These are phyloP conservation scores for Colletotrichum sojae DNA, from an alignment of 2,329 filamentous ascomycete species.

Conservation along the genomic window DNA sequence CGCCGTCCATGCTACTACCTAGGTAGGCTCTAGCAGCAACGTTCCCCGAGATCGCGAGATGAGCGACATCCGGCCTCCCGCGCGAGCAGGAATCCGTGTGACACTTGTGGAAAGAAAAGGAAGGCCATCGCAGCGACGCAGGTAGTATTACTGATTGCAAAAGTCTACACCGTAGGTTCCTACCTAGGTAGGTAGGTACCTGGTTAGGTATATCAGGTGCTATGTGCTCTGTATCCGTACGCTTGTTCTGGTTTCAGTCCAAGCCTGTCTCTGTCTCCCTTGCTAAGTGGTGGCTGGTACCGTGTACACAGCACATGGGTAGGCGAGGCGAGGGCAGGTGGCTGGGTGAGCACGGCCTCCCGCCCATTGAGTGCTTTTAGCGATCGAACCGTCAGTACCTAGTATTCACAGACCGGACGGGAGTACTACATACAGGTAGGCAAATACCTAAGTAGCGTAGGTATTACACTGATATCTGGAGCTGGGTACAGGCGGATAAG, in stretches of 20 bases:
- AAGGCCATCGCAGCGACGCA: no score
- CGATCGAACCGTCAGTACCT: conserved; percentile 12
- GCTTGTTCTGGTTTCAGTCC: no score
- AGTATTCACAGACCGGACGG: no score
- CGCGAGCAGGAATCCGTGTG: no score
- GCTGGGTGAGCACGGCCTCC: conserved; percentile 15
- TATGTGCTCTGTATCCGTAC: no score
- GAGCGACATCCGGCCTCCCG: not conserved
- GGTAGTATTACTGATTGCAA: no score
- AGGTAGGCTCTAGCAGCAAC: conserved; percentile 31
- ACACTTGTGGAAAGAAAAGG: no score
- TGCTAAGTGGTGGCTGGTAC: conserved; percentile 19
- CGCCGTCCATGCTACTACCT: conserved; percentile 13
- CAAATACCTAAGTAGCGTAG: conserved; percentile 22
- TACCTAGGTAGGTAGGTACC: no score
- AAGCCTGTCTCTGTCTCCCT: not conserved
- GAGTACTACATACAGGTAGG: not conserved
- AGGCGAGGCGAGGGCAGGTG: conserved; percentile 4
- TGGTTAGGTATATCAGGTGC: no score
- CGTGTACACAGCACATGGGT: conserved; percentile 6
- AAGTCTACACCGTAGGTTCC: no score
- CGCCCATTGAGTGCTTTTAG: conserved; percentile 21
- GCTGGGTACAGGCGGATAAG: conserved; percentile 38
- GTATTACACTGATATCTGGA: conserved; percentile 14
- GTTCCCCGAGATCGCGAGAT: not conserved